Evolutionary conservation across 495 filamentous ascomycete species (phyloP), one percentile per base, ranked within the genome.

Genomic region (Zalerion maritima): DNA sequence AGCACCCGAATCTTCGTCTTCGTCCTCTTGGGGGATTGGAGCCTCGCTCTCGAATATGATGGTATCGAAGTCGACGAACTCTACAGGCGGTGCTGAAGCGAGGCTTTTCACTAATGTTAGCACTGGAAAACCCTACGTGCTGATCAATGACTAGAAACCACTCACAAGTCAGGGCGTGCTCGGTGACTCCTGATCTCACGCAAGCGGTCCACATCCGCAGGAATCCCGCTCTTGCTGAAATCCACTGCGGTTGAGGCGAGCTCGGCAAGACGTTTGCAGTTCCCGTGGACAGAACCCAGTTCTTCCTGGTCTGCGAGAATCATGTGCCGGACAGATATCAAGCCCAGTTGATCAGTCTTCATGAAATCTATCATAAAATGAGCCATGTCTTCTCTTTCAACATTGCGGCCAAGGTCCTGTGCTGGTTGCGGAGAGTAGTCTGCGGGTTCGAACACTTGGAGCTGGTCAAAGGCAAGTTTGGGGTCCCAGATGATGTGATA

Each of bases 331-430:
- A 42, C 72, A 11, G 74, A 72, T 18, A 91, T 81, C 14, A 75
- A 50, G 0, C 79, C 80, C 1, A 89, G 50, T 27, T 71, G 60
- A 41, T 92, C 78, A 1, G 70, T 74, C 26, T 72, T 59, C 76
- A 89, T 87, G 40, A 87, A 92, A 10, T 69, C 54, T 11, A 87
- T 54, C 34, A 92, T 85, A 49, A 87, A 87, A 4, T 76, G 49
- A 0, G 69, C 71, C 54, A 89, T 84, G 34, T 92, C 78, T 2
- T 57, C 38, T 2, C 44, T 33, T 11, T 41, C 37, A 0, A 89
- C 71, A 1, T 46, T 28, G 7, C 71, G 57, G 15, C 59, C 63
- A 18, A 87, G 59, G 30, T 73, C 56, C 1, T 67, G 30, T 0
- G 75, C 64, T 0, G 21, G 6, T 0, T 67, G 54, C 3, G 62